phyloP scores from a whole-genome alignment of 2,329 filamentous ascomycete genomes.

The Arthrobotrys sinensis region DNA sequence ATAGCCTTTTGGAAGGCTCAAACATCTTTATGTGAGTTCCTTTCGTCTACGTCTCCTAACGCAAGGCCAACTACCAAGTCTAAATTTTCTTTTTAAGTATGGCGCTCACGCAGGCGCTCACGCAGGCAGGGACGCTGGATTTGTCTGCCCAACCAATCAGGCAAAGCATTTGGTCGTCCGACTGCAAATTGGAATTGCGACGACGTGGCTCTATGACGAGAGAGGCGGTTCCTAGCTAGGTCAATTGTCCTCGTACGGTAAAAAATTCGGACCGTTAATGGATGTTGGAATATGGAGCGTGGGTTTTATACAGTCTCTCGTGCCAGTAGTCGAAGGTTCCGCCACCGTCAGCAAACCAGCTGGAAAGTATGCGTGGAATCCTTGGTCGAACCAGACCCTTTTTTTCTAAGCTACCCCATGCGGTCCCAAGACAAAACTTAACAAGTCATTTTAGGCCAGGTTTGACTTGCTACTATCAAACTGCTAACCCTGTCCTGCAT shows the following conservation, averaged over 20 bases:
- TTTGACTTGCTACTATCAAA: slow-evolving; percentile 32
- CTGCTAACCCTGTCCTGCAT: slow-evolving; percentile 33
- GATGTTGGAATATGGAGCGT: slow-evolving; percentile 32
- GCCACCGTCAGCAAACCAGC: slow-evolving; percentile 43
- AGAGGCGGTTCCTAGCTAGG: slow-evolving; percentile 36
- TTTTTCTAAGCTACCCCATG: slow-evolving; percentile 33
- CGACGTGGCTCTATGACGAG: slow-evolving; percentile 60
- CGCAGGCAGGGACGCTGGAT: slow-evolving; percentile 28
- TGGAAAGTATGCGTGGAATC: slow-evolving; percentile 43
- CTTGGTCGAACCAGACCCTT: slow-evolving; percentile 27
- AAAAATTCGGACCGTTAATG: slow-evolving; percentile 17
- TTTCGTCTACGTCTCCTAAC: slow-evolving; percentile 52
- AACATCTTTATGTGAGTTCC: slow-evolving; percentile 46
- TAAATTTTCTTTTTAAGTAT: slow-evolving; percentile 55
- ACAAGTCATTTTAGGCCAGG: slow-evolving; percentile 41
- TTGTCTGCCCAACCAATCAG: slow-evolving; percentile 34
- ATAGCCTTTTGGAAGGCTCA: slow-evolving; percentile 32
- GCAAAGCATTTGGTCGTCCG: slow-evolving; percentile 32
- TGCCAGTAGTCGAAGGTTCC: slow-evolving; percentile 24
- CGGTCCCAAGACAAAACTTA: slow-evolving; percentile 38
- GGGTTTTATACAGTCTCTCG: slow-evolving; percentile 33
- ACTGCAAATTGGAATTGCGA: slow-evolving; percentile 51
- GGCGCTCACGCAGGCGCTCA: slow-evolving; percentile 35
- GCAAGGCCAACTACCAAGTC: slow-evolving; percentile 22
- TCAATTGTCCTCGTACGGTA: slow-evolving; percentile 43